Evolutionary conservation across 345 rosid genomes (phyloP), one percentile per base, ranked within the genome.

Genomic region (Capsella bursapastoris): DNA sequence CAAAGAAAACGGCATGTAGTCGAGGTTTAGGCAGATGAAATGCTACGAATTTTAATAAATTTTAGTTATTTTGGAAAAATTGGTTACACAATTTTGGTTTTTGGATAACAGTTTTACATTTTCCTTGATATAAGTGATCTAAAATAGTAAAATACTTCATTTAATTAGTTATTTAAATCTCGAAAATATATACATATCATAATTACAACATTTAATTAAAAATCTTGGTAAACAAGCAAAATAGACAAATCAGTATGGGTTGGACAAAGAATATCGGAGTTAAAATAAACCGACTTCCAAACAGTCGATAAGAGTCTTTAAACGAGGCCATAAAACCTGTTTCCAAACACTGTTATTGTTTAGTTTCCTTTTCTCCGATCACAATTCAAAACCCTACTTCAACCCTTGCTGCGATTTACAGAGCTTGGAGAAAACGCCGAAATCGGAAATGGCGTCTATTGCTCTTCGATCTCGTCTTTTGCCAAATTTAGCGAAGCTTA

Each of bases 391-490:
- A 71, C 77, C 81, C 81, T 78, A 71, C 64, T 66, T 78, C 73
- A 71, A 71, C 62, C 80, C 72, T 14, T 45, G 50, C 18, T 71
- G 16, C 58, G 78, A 53, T 61, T 52, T 31, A 22, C 35, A 68
- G 50, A 41, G 44, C 47, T 53, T 53, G 43, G 16, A 56, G 68
- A 66, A 29, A 49, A 57, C 77, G 68, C 77, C 77, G 64, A 59
- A 58, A 57, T 15, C 60, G 50, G 32, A 25, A 79, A 90, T 89
- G 98, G 83, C 83, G 58, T 82, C 87, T 13, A 53, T 72, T 12
- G 65, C 81, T 57, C 74, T 80, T 49, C 90, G 93, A 74, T 85
- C 89, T 55, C 90, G 92, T 22, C n/a, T 83, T 8, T 6, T 63
- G 49, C 76, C 87, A 5, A 58, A 45, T 14, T 35, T 77, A 7